A percentile compares a stretch with the other conserved stretches of the same genome.
phyloP scores from a whole-genome alignment of 2,329 filamentous ascomycete species.

The Clarireedia paspali region DNA sequence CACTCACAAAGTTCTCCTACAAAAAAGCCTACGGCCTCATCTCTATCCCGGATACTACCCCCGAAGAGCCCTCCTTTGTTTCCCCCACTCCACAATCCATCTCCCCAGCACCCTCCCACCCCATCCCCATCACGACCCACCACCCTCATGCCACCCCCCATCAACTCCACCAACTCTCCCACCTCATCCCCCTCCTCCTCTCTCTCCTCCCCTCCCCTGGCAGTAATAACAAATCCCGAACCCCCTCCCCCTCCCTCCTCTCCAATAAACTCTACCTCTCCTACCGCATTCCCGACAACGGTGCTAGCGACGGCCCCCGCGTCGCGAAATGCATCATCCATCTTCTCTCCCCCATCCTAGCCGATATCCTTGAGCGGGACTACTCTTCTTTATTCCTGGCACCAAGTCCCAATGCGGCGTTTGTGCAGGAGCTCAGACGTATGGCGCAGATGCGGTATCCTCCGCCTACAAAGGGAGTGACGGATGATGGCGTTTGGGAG shows the following conservation, averaged over 20 bases:
- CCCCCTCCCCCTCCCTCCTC: background rate
- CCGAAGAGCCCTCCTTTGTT: background rate
- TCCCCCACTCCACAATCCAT: background rate
- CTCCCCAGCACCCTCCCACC: background rate
- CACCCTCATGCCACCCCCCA: background rate
- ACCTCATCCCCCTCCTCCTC: background rate
- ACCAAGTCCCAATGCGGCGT: background rate
- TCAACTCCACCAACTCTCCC: background rate
- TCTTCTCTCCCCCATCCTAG: background rate
- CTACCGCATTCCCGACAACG: background rate
- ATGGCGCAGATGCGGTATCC: background rate
- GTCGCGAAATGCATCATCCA: conserved; percentile 7
- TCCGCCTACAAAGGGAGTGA: background rate
- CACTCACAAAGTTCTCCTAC: background rate
- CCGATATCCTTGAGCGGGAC: background rate
- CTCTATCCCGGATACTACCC: background rate
- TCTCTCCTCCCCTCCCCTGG: background rate
- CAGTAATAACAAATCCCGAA: background rate
- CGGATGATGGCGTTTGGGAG: background rate
- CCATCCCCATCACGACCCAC: background rate
- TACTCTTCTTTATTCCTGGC: background rate
- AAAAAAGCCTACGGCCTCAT: background rate
- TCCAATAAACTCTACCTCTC: background rate
- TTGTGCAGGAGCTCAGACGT: background rate
- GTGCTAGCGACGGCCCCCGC: background rate